phyloP scores from a whole-genome alignment of 441 rosid species.

The Pelargonium fulgidum region DNA sequence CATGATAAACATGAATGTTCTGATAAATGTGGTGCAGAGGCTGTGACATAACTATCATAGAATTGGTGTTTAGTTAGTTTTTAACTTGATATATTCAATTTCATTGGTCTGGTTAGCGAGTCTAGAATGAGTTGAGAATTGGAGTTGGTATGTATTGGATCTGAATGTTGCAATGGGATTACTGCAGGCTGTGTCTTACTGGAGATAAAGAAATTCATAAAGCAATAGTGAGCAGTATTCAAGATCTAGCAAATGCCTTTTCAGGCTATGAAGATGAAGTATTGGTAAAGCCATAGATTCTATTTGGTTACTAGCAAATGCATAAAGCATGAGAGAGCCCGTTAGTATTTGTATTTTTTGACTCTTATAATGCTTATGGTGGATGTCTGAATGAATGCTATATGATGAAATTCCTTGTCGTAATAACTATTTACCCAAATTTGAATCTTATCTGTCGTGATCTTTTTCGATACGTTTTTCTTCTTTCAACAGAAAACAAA shows the following conservation, averaged over 20 bases:
- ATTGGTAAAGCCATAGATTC: conserved; percentile 46
- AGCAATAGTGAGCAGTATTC: conserved; percentile 91
- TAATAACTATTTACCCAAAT: not conserved
- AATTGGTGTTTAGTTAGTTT: not conserved
- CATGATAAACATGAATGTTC: conserved; percentile 3
- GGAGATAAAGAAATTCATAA: conserved; percentile 97
- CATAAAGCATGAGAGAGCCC: not conserved
- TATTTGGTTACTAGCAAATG: not conserved
- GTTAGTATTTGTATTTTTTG: not conserved
- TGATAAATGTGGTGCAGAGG: not conserved
- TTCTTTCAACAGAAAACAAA: not conserved
- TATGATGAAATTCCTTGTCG: not conserved
- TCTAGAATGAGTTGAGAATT: conserved; percentile 10
- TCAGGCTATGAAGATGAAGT: conserved; percentile 90
- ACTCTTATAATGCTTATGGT: not conserved
- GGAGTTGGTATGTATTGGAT: conserved; percentile 14
- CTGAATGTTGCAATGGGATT: conserved; percentile 15
- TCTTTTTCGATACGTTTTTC: not conserved
- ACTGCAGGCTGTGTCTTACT: conserved; percentile 68
- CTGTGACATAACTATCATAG: not conserved
- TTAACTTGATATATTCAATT: conserved; percentile 1
- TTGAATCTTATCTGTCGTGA: not conserved
- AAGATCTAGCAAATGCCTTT: conserved; percentile 79
- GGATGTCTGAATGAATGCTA: not conserved
- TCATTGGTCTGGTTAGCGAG: not conserved